phyloP scores from a whole-genome alignment of 306 rosid species.

The Cicer arietinum region DNA sequence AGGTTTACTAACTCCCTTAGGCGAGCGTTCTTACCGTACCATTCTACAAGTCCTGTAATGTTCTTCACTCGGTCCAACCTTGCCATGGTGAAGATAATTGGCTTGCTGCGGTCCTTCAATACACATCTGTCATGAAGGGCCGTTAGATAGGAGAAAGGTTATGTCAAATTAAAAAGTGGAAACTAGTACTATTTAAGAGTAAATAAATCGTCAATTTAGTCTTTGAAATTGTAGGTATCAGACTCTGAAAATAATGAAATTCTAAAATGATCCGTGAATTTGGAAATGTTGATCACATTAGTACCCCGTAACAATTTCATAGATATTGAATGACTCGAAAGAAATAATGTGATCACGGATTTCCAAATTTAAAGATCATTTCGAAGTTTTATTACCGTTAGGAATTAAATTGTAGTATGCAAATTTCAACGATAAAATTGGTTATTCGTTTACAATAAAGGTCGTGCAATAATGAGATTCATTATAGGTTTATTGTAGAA shows the following conservation, averaged over 20 bases:
- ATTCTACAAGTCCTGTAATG: conserved; percentile 92
- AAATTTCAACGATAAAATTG: too few relatives aligned
- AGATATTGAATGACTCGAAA: neutral
- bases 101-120: conserved; percentile 90
- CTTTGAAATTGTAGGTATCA: too few relatives aligned
- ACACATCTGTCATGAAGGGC: conserved; percentile 64
- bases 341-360: neutral
- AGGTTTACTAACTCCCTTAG: conserved; percentile 91
- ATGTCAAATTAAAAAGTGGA: neutral
- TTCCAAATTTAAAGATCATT: neutral
- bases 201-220: neutral
- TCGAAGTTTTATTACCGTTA: neutral
- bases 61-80: conserved; percentile 97
- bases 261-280: neutral
- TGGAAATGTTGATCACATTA: neutral
- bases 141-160: neutral
- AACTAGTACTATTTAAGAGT: neutral
- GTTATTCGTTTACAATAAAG: too few relatives aligned
- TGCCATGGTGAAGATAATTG: conserved; percentile 97
- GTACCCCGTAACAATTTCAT: neutral
- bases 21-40: conserved; percentile 82
- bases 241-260: neutral
- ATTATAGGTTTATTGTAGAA: too few relatives aligned
- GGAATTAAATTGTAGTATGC: neutral
- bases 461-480: too few relatives aligned